Conservation (phyloP, 495 filamentous ascomycete species). For the Neohortaea acidophila region DNA sequence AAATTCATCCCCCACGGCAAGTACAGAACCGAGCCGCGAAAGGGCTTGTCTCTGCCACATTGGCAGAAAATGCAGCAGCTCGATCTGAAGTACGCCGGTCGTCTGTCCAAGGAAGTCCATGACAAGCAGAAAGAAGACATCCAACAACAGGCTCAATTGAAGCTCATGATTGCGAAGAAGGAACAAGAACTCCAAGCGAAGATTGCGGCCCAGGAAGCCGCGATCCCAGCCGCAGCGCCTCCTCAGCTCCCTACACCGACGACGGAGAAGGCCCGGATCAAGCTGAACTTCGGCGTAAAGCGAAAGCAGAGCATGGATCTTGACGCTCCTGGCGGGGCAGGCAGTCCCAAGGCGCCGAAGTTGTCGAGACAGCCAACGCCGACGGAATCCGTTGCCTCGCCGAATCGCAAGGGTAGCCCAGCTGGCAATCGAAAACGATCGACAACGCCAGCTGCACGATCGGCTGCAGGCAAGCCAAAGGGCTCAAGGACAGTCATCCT, state of each 20-base stretch:
- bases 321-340: slow-evolving; percentile 3
- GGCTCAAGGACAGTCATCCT: slow-evolving; percentile 2
- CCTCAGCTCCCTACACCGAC: background rate
- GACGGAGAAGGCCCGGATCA: slow-evolving; percentile 4
- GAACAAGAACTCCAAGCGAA: background rate
- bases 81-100: slow-evolving; percentile 13
- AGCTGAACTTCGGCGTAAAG: slow-evolving; percentile 5
- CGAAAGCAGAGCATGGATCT: slow-evolving; percentile 12
- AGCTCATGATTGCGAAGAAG: background rate
- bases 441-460: slow-evolving; percentile 5
- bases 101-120: background rate
- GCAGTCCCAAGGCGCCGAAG: slow-evolving; percentile 14
- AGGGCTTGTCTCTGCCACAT: slow-evolving; percentile 6
- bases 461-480: background rate
- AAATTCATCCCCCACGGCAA: slow-evolving; percentile 16
- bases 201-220: background rate
- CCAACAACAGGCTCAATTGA: background rate
- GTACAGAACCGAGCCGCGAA: slow-evolving; percentile 11
- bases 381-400: background rate
- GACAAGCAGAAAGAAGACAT: slow-evolving; percentile 6
- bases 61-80: slow-evolving; percentile 10
- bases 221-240: background rate
- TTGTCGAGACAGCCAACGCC: slow-evolving; percentile 8
- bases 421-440: slow-evolving; percentile 4
- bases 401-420: slow-evolving; percentile 9